Conservation (phyloP, 1,284 basidiomycete genomes). For the Sporisorium exsertum region DNA sequence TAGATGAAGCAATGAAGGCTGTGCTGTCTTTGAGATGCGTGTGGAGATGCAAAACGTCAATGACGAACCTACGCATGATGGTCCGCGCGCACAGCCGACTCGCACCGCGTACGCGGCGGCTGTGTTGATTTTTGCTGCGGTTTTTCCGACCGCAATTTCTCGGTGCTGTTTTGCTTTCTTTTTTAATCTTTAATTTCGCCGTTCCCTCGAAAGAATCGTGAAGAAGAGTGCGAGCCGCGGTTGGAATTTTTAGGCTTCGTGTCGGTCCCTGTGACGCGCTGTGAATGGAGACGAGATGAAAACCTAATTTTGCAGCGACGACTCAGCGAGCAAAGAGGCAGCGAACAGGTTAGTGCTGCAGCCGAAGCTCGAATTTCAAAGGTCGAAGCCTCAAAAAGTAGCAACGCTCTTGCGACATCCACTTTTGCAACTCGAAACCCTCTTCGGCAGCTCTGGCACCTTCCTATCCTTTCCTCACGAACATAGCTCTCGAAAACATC, state of each 20-base stretch:
- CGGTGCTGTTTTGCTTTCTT: background rate
- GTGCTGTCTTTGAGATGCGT: background rate
- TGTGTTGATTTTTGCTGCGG: background rate
- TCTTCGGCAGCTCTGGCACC: background rate
- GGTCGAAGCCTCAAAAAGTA: background rate
- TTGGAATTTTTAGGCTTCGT: slow-evolving; percentile 1
- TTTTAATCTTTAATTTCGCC: background rate
- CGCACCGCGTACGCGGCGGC: no score
- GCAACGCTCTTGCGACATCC: slow-evolving; percentile 8
- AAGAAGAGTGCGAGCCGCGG: slow-evolving; percentile 2
- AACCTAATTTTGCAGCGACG: background rate
- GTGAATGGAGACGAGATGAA: background rate
- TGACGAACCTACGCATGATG: slow-evolving; percentile 9
- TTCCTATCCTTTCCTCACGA: background rate
- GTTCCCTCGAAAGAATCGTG: background rate
- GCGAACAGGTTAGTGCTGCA: background rate
- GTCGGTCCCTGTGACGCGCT: slow-evolving; percentile 3
- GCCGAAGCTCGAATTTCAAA: background rate
- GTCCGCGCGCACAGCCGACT: slow-evolving; percentile 7
- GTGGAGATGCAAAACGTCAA: background rate
- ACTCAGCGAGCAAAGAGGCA: background rate
- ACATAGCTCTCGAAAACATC: background rate
- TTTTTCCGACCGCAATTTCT: background rate
- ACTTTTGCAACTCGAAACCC: background rate
- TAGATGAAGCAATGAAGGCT: background rate